Base-by-base conservation (phyloP, 108 stramenopile genomes). In the Bacterosira constricta region DNA sequence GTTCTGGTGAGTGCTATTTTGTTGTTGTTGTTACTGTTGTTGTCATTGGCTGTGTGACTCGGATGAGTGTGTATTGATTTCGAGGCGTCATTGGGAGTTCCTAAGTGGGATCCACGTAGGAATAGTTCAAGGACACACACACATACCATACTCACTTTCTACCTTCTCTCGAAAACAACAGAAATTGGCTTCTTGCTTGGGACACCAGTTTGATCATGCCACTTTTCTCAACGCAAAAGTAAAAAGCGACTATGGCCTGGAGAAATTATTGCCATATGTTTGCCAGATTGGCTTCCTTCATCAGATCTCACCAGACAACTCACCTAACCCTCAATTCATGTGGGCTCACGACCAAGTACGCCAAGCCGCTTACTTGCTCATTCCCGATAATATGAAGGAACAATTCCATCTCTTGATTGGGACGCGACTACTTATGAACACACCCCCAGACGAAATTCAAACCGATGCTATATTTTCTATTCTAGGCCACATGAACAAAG, bases 301-400 rank as follows among this genome's bases (percentile, higher is more conserved):
- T 13, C 50, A 69, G 20, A 41, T 59, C n/a, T 69, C 70, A 10
- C 60, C 65, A 23, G 11, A 10, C 7, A 25, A 30, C n/a, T n/a
- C n/a, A n/a, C n/a, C n/a, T n/a, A n/a, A n/a, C n/a, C n/a, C n/a
- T n/a, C n/a, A n/a, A 8, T 81, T 71, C 38, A 47, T 23, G 46
- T 87, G 83, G 63, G 79, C 83, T n/a, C 83, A 88, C 46, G 85
- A 86, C 57, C 61, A 77, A 49, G 62, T 86, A 13, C 85, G 86
- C 50, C 69, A 84, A 44, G 83, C 84, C 2, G 77, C 83, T 8
- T 81, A 75, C 47, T 54, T 52, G n/a, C 46, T 84, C 9, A 70
- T 88, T 21, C 76, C 77, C 5, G 35, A 27, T 15, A 18, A 72
- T 18, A 61, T 64, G 36, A 35, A 71, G 36, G 83, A 61, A 21